These are phyloP conservation scores for Calocybe indica DNA, from an alignment of 768 basidiomycete genomes.

Conservation along the genomic window DNA sequence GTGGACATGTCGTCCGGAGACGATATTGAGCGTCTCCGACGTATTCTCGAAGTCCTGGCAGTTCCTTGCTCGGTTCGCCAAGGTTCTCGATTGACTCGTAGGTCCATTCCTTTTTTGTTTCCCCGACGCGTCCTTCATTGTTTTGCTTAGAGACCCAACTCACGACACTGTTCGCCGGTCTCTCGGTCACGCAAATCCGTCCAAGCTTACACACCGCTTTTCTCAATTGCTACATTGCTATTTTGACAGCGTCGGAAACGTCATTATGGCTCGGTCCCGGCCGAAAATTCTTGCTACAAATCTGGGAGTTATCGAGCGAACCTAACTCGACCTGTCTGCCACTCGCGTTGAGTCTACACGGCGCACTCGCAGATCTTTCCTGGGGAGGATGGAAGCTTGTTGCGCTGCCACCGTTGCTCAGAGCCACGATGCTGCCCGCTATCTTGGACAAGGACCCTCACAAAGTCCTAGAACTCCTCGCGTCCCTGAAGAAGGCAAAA, in stretches of 20 bases:
- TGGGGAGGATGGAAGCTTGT: conserved; percentile 80
- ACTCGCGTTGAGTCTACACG: conserved; percentile 52
- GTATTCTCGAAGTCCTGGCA: conserved; percentile 50
- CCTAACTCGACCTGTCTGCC: neutral
- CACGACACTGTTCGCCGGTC: conserved; percentile 22
- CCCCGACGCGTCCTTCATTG: conserved; percentile 1
- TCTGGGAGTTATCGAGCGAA: conserved; percentile 30
- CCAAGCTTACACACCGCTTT: conserved; percentile 23
- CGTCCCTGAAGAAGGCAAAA: conserved; percentile 38
- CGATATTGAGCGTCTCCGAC: conserved; percentile 35
- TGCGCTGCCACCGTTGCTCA: conserved; percentile 53
- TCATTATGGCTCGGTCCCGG: conserved; percentile 47
- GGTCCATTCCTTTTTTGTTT: conserved; percentile 12
- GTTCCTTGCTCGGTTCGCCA: conserved; percentile 60
- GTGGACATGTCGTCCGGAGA: conserved; percentile 10
- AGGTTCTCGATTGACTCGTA: conserved; percentile 64
- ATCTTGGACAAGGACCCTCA: conserved; percentile 39
- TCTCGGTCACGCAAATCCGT: conserved; percentile 22
- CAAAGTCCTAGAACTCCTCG: conserved; percentile 42
- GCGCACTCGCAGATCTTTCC: conserved; percentile 53
- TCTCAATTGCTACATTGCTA: conserved; percentile 32
- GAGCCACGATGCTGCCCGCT: conserved; percentile 33
- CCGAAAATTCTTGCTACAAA: conserved; percentile 48
- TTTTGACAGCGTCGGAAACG: conserved; percentile 39
- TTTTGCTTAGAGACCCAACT: conserved; percentile 27